Evolutionary conservation across 805 yeast species (phyloP), one percentile per base, ranked within the genome.

Genomic region (Grigorovia transvaalensis): DNA sequence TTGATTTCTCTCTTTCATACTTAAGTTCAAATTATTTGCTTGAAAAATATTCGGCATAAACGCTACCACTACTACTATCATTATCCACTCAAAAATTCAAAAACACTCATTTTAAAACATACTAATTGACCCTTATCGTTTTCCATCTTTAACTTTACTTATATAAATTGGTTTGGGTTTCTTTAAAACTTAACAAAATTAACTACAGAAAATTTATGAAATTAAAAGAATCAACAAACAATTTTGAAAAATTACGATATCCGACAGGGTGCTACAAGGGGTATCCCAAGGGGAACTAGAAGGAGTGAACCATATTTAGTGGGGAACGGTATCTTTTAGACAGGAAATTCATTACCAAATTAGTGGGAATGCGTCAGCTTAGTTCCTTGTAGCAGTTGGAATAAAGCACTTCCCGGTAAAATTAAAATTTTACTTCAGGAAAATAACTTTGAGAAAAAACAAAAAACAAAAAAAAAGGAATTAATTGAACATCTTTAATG

Each of bases 101-200:
- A 15, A 19, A 46, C n/a, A 17, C 15, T 15, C 23, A 27, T 2
- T 2, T 40, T 33, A 19, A 29, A 43, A 88, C 96, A 77, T 87
- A 88, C 97, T 80, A 89, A 84, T 83, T 89, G 95, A 78, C 99
- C 98, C 82, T 88, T 89, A 77, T 93, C 98, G 99, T 93, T 91
- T 85, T 91, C 98, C 99, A 91, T 91, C 73, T 77, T 50, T 88
- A 85, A 66, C 71, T 71, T 38, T 68, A 55, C 62, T 56, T 53
- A 54, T 56, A 44, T 56, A 46, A 56, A 38, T 55, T 40, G 41
- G 19, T 20, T 50, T 46, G 40, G 45, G 42, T 41, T 45, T 15
- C 41, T 42, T 46, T 33, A 29, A 27, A 11, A 9, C 2, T 46
- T 18, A 29, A 46, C 17, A 46, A 35, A 27, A 46, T 12, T 38